phyloP scores from a whole-genome alignment of 2,329 filamentous ascomycete species.

The Penicillium sp. region DNA sequence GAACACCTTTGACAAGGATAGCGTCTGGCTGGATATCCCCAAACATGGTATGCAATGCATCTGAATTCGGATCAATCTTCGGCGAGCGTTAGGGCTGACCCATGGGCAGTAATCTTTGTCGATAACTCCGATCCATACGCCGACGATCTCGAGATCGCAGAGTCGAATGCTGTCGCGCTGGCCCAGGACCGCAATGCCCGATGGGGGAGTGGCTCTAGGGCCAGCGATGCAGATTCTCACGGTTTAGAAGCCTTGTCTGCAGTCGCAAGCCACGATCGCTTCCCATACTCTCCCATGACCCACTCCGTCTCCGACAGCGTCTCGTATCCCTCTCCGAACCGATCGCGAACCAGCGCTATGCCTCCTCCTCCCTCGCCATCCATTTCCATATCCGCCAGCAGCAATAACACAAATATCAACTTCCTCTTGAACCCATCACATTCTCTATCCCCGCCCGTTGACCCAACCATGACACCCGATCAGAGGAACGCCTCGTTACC shows the following conservation, averaged over 20 bases:
- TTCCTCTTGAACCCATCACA: slow-evolving; percentile 56
- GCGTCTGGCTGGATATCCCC: slow-evolving; percentile 64
- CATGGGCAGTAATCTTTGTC: slow-evolving; percentile 57
- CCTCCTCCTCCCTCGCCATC: slow-evolving; percentile 45
- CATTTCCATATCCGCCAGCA: slow-evolving; percentile 44
- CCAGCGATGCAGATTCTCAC: slow-evolving; percentile 45
- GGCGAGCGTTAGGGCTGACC: slow-evolving; percentile 3
- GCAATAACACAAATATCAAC: slow-evolving; percentile 50
- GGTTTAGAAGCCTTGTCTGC: slow-evolving; percentile 58
- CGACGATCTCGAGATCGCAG: slow-evolving; percentile 47
- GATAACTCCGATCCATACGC: slow-evolving; percentile 64
- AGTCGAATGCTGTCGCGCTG: slow-evolving; percentile 33
- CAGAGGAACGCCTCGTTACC: slow-evolving; percentile 34
- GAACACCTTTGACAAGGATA: slow-evolving; percentile 63
- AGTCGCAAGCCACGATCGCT: slow-evolving; percentile 49
- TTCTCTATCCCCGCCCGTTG: slow-evolving; percentile 47
- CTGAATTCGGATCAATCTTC: not conserved
- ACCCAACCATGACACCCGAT: slow-evolving; percentile 40
- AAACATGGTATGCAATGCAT: slow-evolving; percentile 50
- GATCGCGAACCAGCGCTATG: slow-evolving; percentile 33
- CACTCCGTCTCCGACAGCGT: slow-evolving; percentile 29
- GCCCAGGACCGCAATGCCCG: slow-evolving; percentile 31
- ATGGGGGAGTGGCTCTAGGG: slow-evolving; percentile 35
- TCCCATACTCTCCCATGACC: slow-evolving; percentile 32
- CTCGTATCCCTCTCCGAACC: slow-evolving; percentile 36